Evolutionary conservation across 2,329 filamentous ascomycete species (phyloP), one percentile per base, ranked within the genome.

Genomic region (Fusarium heterosporum): DNA sequence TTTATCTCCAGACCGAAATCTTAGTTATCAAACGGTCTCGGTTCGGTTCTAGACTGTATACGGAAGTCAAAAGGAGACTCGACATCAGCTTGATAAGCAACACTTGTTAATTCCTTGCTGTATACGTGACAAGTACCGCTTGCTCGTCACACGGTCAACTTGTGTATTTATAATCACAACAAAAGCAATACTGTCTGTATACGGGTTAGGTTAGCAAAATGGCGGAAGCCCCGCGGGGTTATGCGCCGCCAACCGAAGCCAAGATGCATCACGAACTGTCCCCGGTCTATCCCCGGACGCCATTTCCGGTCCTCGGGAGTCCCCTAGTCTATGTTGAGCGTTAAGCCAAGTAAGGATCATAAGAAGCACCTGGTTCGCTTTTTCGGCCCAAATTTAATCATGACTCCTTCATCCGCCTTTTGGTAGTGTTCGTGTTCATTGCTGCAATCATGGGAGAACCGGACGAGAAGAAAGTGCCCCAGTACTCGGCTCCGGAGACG

Each of bases 221-320:
- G 63, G 45, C 57, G 49, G 55, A 43, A 49, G 43, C 32, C 51
- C 42, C 65, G 41, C 46, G 26, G 34, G 56, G 43, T 45, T 34
- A 47, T 55, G 58, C 63, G 64, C 62, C 64, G 67, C 61, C 53
- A 70, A 22, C 67, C 67, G 67, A 69, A 63, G 51, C 58, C 26
- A 46, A 58, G 41, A 43, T 38, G 53, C 59, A 30, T 51, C 50
- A 56, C n/a, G 42, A 56, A 45, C 46, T 49, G 55, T 43, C 25
- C 34, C 65, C 65, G 68, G 43, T 38, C 54, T 69, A 71, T 71
- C 45, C 45, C 69, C 68, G 69, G 58, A 54, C 51, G 45, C 54
- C 70, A 71, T 69, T 62, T 55, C 59, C 69, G 67, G 55, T 55
- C 25, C n/a, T 67, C 65, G 65, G 66, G 48, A 43, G 50, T 45